Evolutionary conservation across 257 asterid genomes (phyloP), one percentile per base, ranked within the genome.

Genomic region (Plantago ovata): DNA sequence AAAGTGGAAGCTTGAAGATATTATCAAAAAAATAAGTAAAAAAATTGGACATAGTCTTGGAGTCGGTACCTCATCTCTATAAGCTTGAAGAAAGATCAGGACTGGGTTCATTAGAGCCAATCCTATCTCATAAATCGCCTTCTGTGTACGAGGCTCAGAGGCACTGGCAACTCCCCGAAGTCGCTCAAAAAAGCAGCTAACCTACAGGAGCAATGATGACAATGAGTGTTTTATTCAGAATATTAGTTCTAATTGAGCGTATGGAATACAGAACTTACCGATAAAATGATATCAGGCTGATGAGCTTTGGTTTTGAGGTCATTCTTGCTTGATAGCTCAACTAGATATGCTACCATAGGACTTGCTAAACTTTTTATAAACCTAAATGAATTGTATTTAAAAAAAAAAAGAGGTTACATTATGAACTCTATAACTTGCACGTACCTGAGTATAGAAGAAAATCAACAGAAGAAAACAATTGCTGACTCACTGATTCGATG

Each of bases 91-190:
- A 64, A 85, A 75, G 63, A 71, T 78, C 77, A 92, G 69, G 59
- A 92, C 64, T 52, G 98, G 82, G 69, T 80, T 82, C 85, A 85
- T 66, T 56, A 82, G 77, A 9, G 82, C 71, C 78, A 76, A 84
- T 33, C 98, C 98, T 80, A 85, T 73, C 75, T 80, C 94, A 84
- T 84, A 92, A 69, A 88, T 78, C 18, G 95, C 94, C 70, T 76
- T 85, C 81, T 92, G 98, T 13, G 75, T 80, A 55, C 85, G 81
- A 75, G 98, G 89, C 79, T 92, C 96, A 32, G 96, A 75, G 49
- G 95, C 95, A 69, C 82, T 79, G 67, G 98, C 89, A 77, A 87
- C 94, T 57, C 98, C 98, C 53, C 98, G 95, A 72, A 92, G 96
- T 66, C 98, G 85, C 78, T 92, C 98, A 74, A 85, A 78, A 77